Percentiles rank a stretch among this genome's conserved stretches.
These are phyloP conservation scores for Ambispora gerdemannii DNA, from an alignment of 192 early-diverging fungal genomes.

Conservation along the genomic window DNA sequence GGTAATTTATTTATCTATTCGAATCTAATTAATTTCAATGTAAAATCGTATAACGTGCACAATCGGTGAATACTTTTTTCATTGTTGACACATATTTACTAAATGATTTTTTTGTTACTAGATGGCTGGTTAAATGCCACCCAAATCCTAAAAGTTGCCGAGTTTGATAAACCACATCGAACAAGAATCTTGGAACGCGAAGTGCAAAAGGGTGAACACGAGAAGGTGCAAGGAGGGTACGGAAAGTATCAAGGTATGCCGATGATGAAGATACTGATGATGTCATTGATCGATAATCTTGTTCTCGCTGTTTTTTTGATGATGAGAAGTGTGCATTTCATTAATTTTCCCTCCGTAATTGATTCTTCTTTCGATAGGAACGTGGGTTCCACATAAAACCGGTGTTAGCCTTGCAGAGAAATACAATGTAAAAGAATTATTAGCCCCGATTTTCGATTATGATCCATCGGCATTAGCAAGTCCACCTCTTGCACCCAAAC, in stretches of 20 bases:
- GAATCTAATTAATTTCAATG: background rate
- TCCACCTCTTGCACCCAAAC: conserved; percentile 57
- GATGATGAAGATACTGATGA: conserved; percentile 6
- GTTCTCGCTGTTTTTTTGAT: background rate
- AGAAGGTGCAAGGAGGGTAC: conserved; percentile 98
- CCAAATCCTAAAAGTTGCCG: conserved; percentile 96
- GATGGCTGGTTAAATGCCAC: conserved; percentile 97
- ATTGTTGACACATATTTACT: background rate
- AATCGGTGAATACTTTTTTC: too few relatives aligned
- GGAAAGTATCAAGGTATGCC: conserved; percentile 90
- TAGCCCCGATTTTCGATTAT: conserved; percentile 82
- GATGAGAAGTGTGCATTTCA: too few relatives aligned
- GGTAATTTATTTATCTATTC: background rate
- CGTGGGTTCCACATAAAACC: conserved; percentile 83
- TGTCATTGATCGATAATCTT: background rate
- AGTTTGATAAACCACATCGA: conserved; percentile 87
- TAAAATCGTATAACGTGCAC: background rate
- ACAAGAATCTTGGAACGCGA: conserved; percentile 94
- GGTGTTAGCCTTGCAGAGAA: conserved; percentile 77
- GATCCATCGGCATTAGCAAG: conserved; percentile 52
- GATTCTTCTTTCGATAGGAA: conserved; percentile 37
- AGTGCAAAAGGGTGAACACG: conserved; percentile 80
- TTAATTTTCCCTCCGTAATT: too few relatives aligned
- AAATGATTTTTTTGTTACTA: conserved; percentile 42
- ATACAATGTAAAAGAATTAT: conserved; percentile 69